phyloP scores from a whole-genome alignment of 371 early-diverging fungal species.

The Batkoa obscura region DNA sequence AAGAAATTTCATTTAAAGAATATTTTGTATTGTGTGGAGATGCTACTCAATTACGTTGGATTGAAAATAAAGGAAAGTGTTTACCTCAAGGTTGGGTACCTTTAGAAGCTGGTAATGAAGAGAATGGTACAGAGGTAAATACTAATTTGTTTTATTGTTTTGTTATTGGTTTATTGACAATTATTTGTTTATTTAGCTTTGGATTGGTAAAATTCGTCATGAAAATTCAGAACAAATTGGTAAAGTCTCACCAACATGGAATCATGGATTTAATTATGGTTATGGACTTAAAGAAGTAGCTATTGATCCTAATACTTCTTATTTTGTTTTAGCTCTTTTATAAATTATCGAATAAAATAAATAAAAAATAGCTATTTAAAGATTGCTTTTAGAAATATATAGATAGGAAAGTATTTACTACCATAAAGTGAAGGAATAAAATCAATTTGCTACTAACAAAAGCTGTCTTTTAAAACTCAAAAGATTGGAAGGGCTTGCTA shows the following conservation, averaged over 20 bases:
- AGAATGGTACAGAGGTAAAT: slow-evolving; percentile 13
- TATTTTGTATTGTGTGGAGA: slow-evolving; percentile 28
- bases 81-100: slow-evolving; percentile 8
- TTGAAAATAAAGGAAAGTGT: slow-evolving; percentile 13
- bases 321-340: slow-evolving; percentile 5
- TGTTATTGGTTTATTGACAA: background rate
- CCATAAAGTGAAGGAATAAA: too few species aligned
- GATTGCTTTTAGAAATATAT: too few species aligned
- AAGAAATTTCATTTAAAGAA: slow-evolving; percentile 16
- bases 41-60: slow-evolving; percentile 21
- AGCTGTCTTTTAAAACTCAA: too few species aligned
- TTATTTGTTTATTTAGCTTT: slow-evolving; percentile 11
- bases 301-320: slow-evolving; percentile 1
- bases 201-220: slow-evolving; percentile 18
- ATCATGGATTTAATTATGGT: slow-evolving; percentile 14
- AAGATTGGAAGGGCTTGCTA: too few species aligned
- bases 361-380: too few species aligned
- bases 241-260: slow-evolving; percentile 18
- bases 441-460: too few species aligned
- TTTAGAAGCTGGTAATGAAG: slow-evolving; percentile 25
- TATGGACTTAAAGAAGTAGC: slow-evolving; percentile 10
- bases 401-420: too few species aligned
- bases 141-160: too few species aligned
- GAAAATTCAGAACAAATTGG: slow-evolving; percentile 19
- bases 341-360: background rate